Base-by-base conservation (phyloP, 768 basidiomycete genomes). In the Auricularia sp. region DNA sequence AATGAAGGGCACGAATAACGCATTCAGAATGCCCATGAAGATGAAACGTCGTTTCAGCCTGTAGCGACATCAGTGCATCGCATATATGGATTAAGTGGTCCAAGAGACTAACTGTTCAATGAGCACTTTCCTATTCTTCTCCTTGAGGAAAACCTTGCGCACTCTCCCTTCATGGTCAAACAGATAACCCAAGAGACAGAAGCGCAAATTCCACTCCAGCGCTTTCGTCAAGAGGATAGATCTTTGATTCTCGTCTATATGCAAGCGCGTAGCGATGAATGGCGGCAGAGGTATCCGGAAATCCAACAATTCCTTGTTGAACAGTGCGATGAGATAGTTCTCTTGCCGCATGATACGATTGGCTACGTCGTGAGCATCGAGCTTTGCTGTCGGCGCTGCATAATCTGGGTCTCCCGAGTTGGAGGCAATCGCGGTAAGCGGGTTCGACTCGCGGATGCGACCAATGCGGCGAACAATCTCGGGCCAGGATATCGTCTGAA, bases 281-380 rank as follows among this genome's bases (percentile, higher is more conserved):
- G 69, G 74, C 4, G 94, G 95, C 34, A 94, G 71, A 2, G 97
- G 92, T 1, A 94, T 83, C 8, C 87, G 85, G 24, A 98, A 80
- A 75, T 99, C 91, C 62, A 99, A 80, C 3, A 98, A 75, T 68
- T 97, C 94, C 74, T 98, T 98, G 78, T 98, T 99, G 76, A 99
- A 97, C 21, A 99, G 76, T 0, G 97, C 94, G 65, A 98, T 97
- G 62, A 99, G 82, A 73, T 98, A 99, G 76, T 99, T 99, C 73
- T 98, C 97, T 74, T 98, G 93, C 37, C 97, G 85, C 85, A 99
- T 84, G 70, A 99, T 98, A 62, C 97, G 89, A 73, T 98, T 98
- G 3, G 96, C 96, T 63, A 98, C 86, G 75, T 98, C 96, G 73
- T 99, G 97, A 2, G 96, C 97, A 70, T 99, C 97, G 6, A 99